Conservation (phyloP, 2,329 filamentous ascomycete species). For the Sphaerulina vaccinii region DNA sequence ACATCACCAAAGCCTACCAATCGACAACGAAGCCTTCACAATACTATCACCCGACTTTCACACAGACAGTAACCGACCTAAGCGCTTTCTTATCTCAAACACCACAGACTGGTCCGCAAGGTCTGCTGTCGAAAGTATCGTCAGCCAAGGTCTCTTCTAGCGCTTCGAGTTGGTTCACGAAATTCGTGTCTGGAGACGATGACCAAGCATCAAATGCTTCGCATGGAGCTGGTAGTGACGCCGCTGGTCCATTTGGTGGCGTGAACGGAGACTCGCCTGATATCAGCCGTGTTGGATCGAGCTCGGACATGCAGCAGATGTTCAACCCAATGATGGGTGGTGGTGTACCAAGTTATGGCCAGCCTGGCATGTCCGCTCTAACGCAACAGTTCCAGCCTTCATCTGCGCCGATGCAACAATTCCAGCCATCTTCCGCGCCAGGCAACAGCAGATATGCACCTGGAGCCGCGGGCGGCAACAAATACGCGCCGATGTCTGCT, state of each 20-base stretch:
- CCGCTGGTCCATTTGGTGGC: slow-evolving; percentile 66
- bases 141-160: slow-evolving; percentile 94
- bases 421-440: slow-evolving; percentile 24
- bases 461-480: slow-evolving; percentile 6
- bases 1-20: slow-evolving; percentile 71
- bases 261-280: slow-evolving; percentile 63
- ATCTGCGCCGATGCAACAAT: slow-evolving; percentile 25
- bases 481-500: slow-evolving; percentile 25
- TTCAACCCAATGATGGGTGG: slow-evolving; percentile 58
- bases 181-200: slow-evolving; percentile 92
- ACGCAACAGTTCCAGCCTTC: slow-evolving; percentile 21
- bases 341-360: slow-evolving; percentile 28
- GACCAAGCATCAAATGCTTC: slow-evolving; percentile 60
- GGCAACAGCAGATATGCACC: slow-evolving; percentile 35
- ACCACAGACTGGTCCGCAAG: slow-evolving; percentile 65
- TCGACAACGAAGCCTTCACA: slow-evolving; percentile 79
- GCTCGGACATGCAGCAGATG: slow-evolving; percentile 59
- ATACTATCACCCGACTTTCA: slow-evolving; percentile 77
- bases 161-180: slow-evolving; percentile 90
- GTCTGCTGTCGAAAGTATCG: slow-evolving; percentile 91
- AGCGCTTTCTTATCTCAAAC: slow-evolving; percentile 79
- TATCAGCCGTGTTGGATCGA: slow-evolving; percentile 59
- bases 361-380: slow-evolving; percentile 17
- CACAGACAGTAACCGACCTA: slow-evolving; percentile 78
- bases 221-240: slow-evolving; percentile 35